Evolutionary conservation across 352 stramenopile species (phyloP), one percentile per base, ranked within the genome.

Genomic region (Phytophthora hybrid): DNA sequence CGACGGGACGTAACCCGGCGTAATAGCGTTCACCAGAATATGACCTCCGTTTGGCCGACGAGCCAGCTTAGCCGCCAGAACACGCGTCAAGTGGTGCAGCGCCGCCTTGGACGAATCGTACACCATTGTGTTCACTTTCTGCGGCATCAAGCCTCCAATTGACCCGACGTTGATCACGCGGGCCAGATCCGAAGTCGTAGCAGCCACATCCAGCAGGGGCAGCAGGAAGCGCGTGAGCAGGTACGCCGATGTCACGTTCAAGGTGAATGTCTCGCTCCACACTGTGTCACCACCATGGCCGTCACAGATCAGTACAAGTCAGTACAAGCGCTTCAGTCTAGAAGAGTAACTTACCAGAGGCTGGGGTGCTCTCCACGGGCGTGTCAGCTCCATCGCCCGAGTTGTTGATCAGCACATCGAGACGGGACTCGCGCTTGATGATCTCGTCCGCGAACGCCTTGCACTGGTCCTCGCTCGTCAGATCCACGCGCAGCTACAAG

Each of bases 201-300:
- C 75, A 49, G 87, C 87, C 4, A 18, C 76, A 60, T 98, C 87
- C 53, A 99, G 79, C 26, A 98, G 79, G 10, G 95, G 96, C 21
- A 99, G 77, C 59, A 98, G 88, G 37, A 95, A 88, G 31, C 92
- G 84, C 21, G 90, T 95, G 41, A 99, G 77, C 71, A 98, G 98
- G 77, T 99, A 99, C 1, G 97, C 77, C 16, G 92, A 88, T 78
- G 98, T 98, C 63, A 99, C 93, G 78, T 99, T 99, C 63, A 99
- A 59, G 54, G 94, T 84, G 16, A 98, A 81, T 5, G 98, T 93
- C 58, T 97, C 94, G 63, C 98, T 88, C 86, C 94, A 99, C 51
- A 87, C 95, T 93, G 73, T 73, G 60, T 13, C 2, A 34, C 55
- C 16, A 66, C n/a, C n/a, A n/a, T n/a, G n/a, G n/a, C n/a, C 73